Percentiles rank a stretch among this genome's conserved stretches.
phyloP scores from a whole-genome alignment of 2,329 filamentous ascomycete genomes.

The Paraphaeosphaeria sporulosa region DNA sequence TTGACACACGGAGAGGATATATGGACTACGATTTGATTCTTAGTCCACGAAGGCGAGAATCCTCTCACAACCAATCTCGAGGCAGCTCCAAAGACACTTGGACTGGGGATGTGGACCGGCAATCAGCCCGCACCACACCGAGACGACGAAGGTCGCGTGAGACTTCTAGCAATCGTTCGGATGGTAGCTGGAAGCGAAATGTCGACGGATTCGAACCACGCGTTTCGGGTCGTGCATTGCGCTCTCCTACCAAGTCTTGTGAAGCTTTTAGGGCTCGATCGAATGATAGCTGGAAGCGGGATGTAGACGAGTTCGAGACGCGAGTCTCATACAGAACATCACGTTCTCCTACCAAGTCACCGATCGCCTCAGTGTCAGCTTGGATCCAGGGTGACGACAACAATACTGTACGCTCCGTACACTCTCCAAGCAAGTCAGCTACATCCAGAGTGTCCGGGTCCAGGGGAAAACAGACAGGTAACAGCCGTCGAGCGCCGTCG shows the following conservation, averaged over 20 bases:
- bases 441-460: neutral
- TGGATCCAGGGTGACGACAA: neutral
- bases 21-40: neutral
- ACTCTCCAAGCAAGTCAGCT: neutral
- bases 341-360: neutral
- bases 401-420: neutral
- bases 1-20: neutral
- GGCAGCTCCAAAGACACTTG: neutral
- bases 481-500: neutral
- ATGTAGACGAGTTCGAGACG: conserved; percentile 6
- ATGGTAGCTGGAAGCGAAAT: conserved; percentile 1
- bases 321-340: neutral
- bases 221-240: neutral
- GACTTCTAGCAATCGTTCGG: neutral
- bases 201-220: conserved; percentile 5
- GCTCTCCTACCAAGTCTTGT: neutral
- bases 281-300: conserved; percentile 1
- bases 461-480: neutral
- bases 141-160: neutral
- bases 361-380: neutral
- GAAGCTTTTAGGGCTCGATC: too few relatives aligned
- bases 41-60: neutral
- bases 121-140: neutral
- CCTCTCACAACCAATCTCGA: neutral
- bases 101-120: neutral